Conservation (phyloP, 129 eudicot genomes). For the Centella asiatica region DNA sequence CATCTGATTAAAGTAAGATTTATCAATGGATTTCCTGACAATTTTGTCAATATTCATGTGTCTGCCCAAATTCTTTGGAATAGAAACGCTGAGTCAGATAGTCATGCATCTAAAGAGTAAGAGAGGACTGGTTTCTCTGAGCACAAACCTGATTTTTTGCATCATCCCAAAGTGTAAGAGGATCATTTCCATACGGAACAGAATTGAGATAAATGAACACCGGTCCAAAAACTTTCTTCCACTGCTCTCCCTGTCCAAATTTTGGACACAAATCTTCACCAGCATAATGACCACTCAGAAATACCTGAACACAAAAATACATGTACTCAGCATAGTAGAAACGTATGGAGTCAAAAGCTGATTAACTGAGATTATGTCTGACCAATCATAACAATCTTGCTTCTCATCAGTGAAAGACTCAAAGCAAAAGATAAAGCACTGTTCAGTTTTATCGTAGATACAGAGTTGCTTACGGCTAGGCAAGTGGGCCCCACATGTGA, state of each 20-base stretch:
- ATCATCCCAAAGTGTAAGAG: conserved; percentile 75
- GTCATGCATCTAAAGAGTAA: background rate
- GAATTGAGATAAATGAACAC: conserved; percentile 74
- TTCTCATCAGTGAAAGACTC: background rate
- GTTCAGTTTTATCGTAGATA: background rate
- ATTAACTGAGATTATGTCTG: background rate
- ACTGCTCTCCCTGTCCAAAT: conserved; percentile 68
- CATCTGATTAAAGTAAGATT: conserved; percentile 33
- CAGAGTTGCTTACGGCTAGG: conserved; percentile 54
- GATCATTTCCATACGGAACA: conserved; percentile 33
- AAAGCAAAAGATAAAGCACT: background rate
- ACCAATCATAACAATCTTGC: background rate
- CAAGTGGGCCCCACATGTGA: conserved; percentile 96
- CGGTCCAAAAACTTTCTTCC: conserved; percentile 95
- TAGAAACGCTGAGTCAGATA: background rate
- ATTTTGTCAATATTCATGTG: too few species aligned
- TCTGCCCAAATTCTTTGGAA: too few species aligned
- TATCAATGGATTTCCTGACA: conserved; percentile 7
- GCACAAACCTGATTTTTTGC: conserved; percentile 63
- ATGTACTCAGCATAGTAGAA: background rate
- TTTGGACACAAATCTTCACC: conserved; percentile 72
- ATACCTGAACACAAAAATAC: conserved; percentile 41
- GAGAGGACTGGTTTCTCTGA: background rate
- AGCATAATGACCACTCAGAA: conserved; percentile 79
- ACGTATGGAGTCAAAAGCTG: background rate